Percentiles rank a stretch among this genome's conserved stretches.
phyloP scores from a whole-genome alignment of 2,329 filamentous ascomycete genomes.

The Hortaea sp. region DNA sequence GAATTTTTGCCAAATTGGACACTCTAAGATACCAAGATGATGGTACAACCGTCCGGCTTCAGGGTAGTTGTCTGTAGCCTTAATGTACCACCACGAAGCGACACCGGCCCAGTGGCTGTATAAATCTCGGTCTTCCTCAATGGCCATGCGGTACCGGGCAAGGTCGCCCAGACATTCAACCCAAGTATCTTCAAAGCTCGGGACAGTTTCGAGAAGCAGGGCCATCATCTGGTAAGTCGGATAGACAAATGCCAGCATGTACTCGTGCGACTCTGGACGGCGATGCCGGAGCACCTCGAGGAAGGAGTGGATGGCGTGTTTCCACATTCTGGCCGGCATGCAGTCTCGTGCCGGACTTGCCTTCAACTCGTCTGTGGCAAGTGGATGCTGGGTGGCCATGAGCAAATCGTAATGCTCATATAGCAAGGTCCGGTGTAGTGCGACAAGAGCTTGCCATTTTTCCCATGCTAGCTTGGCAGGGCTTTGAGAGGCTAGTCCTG shows the following conservation, averaged over 20 bases:
- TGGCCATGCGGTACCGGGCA: constrained; percentile 78
- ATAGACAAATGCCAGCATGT: constrained; percentile 88
- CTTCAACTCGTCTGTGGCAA: constrained; percentile 57
- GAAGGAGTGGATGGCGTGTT: constrained; percentile 63
- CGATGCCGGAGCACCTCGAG: constrained; percentile 50
- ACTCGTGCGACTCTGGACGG: constrained; percentile 67
- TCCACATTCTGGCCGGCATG: constrained; percentile 93
- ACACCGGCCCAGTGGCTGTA: constrained; percentile 71
- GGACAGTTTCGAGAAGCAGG: constrained; percentile 73
- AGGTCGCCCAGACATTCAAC: constrained; percentile 87
- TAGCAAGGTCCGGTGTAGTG: constrained; percentile 59
- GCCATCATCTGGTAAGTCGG: constrained; percentile 85
- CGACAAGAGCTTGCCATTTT: constrained; percentile 78
- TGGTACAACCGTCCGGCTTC: constrained; percentile 74
- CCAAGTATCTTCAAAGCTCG: constrained; percentile 78
- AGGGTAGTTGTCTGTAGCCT: constrained; percentile 67
- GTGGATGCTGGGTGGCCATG: constrained; percentile 75
- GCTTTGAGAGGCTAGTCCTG: constrained; percentile 46
- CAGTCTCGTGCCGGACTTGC: constrained; percentile 68
- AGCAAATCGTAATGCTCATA: constrained; percentile 50
- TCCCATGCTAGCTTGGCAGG: constrained; percentile 44
- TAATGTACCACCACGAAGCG: constrained; percentile 72
- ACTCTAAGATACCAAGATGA: constrained; percentile 69
- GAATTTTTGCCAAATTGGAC: constrained; percentile 61
- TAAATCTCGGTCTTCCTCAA: constrained; percentile 66